Base-by-base conservation (phyloP, 352 stramenopile species). In the Aphanomyces stellatus region DNA sequence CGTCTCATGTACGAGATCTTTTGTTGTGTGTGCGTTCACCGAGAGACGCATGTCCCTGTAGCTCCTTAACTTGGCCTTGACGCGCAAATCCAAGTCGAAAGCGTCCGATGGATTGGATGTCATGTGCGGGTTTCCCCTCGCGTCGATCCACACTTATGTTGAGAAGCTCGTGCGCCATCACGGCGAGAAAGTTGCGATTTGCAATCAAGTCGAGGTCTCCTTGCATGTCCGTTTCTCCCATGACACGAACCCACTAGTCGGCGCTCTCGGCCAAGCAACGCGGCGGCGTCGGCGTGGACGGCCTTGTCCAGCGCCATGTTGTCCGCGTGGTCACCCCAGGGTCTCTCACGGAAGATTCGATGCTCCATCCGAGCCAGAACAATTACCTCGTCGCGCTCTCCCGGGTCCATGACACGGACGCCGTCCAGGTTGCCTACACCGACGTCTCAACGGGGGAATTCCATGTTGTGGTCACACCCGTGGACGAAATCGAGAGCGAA, bases 381-480 rank as follows among this genome's bases (percentile, higher is more conserved):
- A 90, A 92, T 62, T 90, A 92, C 61, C 62, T 92, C 11, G 84
- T 77, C 0, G 76, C 84, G 8, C 70, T 90, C 10, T 85, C 65
- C 51, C 41, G 43, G 6, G 33, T 41, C n/a, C 72, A 76, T 25
- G 63, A 67, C 0, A 11, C 25, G 17, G 27, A 15, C 25, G n/a
- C 37, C 7, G 87, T 79, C 77, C 80, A 82, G 0, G 56, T 91
- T 24, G 83, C 83, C 6, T 92, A 82, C 81, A 76, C 84, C 1
- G 84, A 92, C 42, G 60, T 92, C 33, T 92, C 84, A 0, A 92
- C 84, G 3, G 84, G 84, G 4, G 84, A 92, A 63, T 92, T 92
- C 56, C 73, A 89, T 0, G 86, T 78, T 0, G 85, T 82, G 4
- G 83, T 73, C 0, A 73, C 81, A 0, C 81, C 80, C 0, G 74